These are phyloP conservation scores for Metarhizium sp. DNA, from an alignment of 2,329 filamentous ascomycete species.

Conservation along the genomic window DNA sequence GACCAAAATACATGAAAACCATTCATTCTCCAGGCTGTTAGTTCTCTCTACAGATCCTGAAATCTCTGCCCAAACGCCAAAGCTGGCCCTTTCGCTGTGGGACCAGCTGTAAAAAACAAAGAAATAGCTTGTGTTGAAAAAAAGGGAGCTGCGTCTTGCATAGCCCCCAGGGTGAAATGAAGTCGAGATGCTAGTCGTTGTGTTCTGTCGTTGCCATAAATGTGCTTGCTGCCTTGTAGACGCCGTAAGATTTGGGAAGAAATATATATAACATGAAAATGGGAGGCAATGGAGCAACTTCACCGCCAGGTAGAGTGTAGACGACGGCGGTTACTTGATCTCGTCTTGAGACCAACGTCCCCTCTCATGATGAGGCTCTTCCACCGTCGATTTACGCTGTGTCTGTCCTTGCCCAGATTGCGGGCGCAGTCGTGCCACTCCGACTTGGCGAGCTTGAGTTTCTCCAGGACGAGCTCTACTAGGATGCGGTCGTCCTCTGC, in stretches of 20 bases:
- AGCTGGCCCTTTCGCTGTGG: too few species aligned
- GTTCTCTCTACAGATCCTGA: too few species aligned
- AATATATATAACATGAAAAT: neutral
- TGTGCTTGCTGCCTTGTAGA: too few species aligned
- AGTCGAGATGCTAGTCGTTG: too few species aligned
- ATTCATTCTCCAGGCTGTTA: too few species aligned
- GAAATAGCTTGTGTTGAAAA: too few species aligned
- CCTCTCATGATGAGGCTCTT: slow-evolving; percentile 51
- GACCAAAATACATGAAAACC: too few species aligned
- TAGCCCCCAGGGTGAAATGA: too few species aligned
- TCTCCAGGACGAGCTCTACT: slow-evolving; percentile 59
- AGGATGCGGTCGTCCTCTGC: slow-evolving; percentile 55
- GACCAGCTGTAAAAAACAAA: too few species aligned
- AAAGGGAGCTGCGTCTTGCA: too few species aligned
- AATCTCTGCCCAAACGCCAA: too few species aligned
- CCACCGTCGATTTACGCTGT: slow-evolving; percentile 50
- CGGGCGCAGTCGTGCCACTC: slow-evolving; percentile 61
- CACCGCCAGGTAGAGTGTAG: slow-evolving; percentile 48
- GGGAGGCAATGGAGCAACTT: neutral
- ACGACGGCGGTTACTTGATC: slow-evolving; percentile 31
- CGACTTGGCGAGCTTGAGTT: slow-evolving; percentile 52
- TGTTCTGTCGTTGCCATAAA: too few species aligned
- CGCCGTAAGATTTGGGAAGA: neutral
- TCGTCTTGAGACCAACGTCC: slow-evolving; percentile 48
- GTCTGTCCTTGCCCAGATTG: slow-evolving; percentile 50